Evolutionary conservation across 2,329 filamentous ascomycete species (phyloP).

Genomic region (Aspergillus calidoustus): DNA sequence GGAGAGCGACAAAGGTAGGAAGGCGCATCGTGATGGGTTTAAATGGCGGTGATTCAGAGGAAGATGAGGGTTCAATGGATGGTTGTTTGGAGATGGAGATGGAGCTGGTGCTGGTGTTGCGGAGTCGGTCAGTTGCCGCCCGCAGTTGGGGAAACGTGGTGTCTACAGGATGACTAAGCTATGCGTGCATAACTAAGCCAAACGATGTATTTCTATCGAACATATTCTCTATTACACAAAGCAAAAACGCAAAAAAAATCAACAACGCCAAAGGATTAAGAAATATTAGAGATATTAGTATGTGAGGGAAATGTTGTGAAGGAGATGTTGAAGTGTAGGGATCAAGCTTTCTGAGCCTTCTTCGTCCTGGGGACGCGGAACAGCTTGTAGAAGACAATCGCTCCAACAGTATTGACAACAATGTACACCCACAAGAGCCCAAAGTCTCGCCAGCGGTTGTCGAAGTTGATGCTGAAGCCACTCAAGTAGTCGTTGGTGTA

Average conservation of each 20-base stretch:
- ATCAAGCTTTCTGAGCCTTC: neutral
- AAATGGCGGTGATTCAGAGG: neutral
- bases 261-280: neutral
- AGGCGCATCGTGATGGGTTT: conserved; percentile 48
- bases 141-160: neutral
- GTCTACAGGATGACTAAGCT: neutral
- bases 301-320: neutral
- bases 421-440: conserved; percentile 66
- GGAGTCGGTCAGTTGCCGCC: no score
- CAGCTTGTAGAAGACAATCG: conserved; percentile 51
- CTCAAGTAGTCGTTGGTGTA: conserved; percentile 47
- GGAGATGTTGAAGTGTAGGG: neutral
- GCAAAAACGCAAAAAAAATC: neutral
- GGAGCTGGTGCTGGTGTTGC: neutral
- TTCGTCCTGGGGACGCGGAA: conserved; percentile 32
- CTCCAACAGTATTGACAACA: conserved; percentile 59
- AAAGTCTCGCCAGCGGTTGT: conserved; percentile 70
- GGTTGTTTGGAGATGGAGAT: neutral
- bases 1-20: conserved; percentile 43
- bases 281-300: no score
- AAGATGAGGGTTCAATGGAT: neutral
- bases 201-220: neutral
- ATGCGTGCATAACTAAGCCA: neutral
- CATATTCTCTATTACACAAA: neutral
- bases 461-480: conserved; percentile 55